Evolutionary conservation across 257 asterid species (phyloP).

Genomic region (Solanum habrochaites): DNA sequence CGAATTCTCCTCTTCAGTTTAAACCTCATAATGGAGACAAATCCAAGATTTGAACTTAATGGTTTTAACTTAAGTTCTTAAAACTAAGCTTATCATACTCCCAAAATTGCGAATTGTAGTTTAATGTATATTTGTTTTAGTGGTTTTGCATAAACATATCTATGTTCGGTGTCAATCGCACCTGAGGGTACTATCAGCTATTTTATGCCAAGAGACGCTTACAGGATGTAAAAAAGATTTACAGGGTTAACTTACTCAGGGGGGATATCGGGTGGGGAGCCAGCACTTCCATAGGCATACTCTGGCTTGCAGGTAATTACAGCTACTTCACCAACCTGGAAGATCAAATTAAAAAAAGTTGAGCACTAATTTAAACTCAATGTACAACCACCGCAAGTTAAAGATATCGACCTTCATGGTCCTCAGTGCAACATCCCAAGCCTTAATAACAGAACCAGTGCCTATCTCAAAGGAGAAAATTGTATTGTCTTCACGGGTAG

Average conservation of each 20-base stretch:
- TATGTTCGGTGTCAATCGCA: background rate
- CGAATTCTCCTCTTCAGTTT: background rate
- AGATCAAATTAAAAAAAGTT: background rate
- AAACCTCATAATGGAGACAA: background rate
- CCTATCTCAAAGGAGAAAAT: conserved; percentile 83
- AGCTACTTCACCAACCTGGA: conserved; percentile 91
- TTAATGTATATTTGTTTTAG: background rate
- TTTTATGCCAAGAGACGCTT: background rate
- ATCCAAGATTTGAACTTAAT: background rate
- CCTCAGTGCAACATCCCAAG: conserved; percentile 87
- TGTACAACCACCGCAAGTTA: background rate
- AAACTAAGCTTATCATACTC: background rate
- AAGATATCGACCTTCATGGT: conserved; percentile 71
- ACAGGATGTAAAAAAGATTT: background rate
- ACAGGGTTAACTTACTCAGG: conserved; percentile 43
- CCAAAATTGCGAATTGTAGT: background rate
- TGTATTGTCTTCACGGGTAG: conserved; percentile 87
- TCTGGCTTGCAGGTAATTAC: conserved; percentile 92
- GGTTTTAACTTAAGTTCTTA: background rate
- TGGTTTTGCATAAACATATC: background rate
- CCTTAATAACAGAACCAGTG: conserved; percentile 75
- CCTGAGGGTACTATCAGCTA: background rate
- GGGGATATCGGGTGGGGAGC: conserved; percentile 97
- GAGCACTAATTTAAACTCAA: background rate
- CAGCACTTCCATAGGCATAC: conserved; percentile 84